Conservation (phyloP, 176 grass and related monocot genomes). For the Oryza glaberrima region DNA sequence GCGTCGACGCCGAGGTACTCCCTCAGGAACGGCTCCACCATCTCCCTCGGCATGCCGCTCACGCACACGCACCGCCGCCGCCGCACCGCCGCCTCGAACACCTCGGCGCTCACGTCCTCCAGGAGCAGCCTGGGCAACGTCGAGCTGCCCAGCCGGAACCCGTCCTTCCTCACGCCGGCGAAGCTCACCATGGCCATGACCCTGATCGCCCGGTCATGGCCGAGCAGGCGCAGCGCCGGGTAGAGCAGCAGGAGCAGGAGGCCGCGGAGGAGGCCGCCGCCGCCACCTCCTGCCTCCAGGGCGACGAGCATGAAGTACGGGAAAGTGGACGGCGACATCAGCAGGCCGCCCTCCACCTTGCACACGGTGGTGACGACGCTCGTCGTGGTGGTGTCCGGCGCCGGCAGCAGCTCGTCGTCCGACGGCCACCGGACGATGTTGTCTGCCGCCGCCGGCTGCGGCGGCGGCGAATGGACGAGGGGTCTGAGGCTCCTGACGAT, state of each 20-base stretch:
- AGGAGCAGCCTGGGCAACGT: conserved; percentile 66
- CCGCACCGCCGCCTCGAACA: conserved; percentile 38
- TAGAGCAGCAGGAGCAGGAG: conserved; percentile 65
- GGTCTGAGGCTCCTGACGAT: conserved; percentile 47
- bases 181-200: conserved; percentile 63
- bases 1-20: conserved; percentile 66
- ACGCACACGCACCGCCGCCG: conserved; percentile 57
- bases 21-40: conserved; percentile 67
- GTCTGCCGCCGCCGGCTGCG: background rate
- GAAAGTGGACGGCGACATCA: conserved; percentile 59
- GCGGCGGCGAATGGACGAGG: background rate
- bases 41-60: conserved; percentile 67
- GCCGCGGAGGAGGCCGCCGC: conserved; percentile 52
- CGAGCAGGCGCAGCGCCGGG: conserved; percentile 51
- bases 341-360: conserved; percentile 62
- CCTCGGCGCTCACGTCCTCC: conserved; percentile 68
- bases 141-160: conserved; percentile 53
- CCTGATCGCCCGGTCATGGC: conserved; percentile 33
- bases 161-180: conserved; percentile 52
- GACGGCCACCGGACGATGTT: background rate
- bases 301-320: conserved; percentile 94
- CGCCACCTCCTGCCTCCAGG: conserved; percentile 63
- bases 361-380: conserved; percentile 35
- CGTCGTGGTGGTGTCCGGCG: background rate
- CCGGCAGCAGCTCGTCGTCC: conserved; percentile 15